These are phyloP conservation scores for Paulownia fortunei DNA, from an alignment of 257 asterid species.

Conservation along the genomic window DNA sequence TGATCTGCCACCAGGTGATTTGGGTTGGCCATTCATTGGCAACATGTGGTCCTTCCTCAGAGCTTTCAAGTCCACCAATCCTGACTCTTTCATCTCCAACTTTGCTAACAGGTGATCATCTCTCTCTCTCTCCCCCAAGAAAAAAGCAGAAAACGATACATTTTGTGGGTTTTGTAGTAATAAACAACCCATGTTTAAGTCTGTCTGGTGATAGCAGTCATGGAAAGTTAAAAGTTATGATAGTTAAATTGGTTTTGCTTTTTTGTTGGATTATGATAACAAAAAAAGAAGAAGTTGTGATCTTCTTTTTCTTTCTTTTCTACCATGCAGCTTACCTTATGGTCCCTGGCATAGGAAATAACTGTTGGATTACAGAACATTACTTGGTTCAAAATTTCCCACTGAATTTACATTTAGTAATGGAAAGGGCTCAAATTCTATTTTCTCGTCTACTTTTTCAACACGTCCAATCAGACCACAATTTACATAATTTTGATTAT, in stretches of 20 bases:
- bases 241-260: not conserved
- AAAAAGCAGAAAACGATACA: not conserved
- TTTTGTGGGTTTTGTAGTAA: not conserved
- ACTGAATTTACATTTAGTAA: no score
- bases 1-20: constrained; percentile 90
- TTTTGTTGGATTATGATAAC: not conserved
- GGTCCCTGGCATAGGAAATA: no score
- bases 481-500: no score
- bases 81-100: constrained; percentile 71
- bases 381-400: no score
- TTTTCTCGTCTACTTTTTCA: no score
- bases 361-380: not conserved
- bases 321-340: not conserved
- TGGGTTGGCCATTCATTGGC: constrained; percentile 91
- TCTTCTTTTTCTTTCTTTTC: not conserved
- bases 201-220: not conserved
- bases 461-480: no score
- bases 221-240: not conserved
- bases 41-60: constrained; percentile 78
- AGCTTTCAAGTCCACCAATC: constrained; percentile 72
- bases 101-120: constrained; percentile 49
- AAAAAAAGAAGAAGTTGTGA: not conserved
- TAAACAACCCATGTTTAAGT: not conserved
- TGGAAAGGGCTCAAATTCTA: no score
- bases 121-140: not conserved